Percentiles rank a stretch among this genome's conserved stretches.
phyloP scores from a whole-genome alignment of 2,329 filamentous ascomycete genomes.

The Alternaria rosae region DNA sequence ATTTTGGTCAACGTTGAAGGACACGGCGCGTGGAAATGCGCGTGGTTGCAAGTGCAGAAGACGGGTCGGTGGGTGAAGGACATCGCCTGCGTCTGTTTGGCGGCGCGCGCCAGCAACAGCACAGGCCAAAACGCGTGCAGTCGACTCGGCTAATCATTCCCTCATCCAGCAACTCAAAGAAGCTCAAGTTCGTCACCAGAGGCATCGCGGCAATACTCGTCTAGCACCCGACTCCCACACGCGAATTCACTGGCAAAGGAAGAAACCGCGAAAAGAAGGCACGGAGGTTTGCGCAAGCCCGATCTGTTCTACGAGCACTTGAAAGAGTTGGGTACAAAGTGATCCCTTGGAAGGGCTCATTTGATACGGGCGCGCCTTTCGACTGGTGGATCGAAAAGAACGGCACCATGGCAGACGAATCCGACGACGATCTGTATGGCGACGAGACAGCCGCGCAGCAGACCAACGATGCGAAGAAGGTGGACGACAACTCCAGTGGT shows the following conservation, averaged over 20 bases:
- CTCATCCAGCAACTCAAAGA: constrained; percentile 9
- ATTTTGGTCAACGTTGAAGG: neutral
- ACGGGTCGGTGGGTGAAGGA: constrained; percentile 2
- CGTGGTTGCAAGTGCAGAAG: neutral
- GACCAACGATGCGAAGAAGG: constrained; percentile 34
- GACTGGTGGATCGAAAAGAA: neutral
- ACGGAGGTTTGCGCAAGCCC: neutral
- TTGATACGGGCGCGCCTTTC: neutral
- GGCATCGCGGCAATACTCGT: neutral
- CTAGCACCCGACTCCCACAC: neutral
- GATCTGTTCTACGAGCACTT: neutral
- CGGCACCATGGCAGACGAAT: constrained; percentile 58
- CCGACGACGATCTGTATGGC: constrained; percentile 61
- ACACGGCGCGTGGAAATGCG: neutral
- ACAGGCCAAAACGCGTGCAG: constrained; percentile 29
- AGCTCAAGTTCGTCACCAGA: constrained; percentile 12
- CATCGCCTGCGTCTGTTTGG: constrained; percentile 8
- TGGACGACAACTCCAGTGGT: constrained; percentile 44
- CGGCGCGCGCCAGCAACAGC: constrained; percentile 16
- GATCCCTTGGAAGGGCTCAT: neutral
- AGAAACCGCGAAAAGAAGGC: neutral
- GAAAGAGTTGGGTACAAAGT: neutral
- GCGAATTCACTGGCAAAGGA: neutral
- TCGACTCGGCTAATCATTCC: constrained; percentile 32
- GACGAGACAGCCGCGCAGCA: constrained; percentile 36